Percentiles rank a stretch among this genome's conserved stretches.
Conservation (phyloP, 2,329 filamentous ascomycete species). For the Aspergillus sp. region DNA sequence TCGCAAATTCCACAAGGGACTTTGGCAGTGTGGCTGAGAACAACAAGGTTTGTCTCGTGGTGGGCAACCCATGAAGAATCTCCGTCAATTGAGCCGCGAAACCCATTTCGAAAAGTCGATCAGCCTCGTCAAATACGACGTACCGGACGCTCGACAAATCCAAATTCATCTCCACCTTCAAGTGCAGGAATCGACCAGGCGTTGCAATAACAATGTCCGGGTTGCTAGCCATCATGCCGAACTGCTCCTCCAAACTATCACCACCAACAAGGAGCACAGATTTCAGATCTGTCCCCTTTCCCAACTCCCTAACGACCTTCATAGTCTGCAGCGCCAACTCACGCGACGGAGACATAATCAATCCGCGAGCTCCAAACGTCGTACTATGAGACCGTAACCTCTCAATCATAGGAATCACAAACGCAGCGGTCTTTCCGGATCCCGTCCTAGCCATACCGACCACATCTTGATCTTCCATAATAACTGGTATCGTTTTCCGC, state of each 20-base stretch:
- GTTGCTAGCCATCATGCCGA: slow-evolving; percentile 86
- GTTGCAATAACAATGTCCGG: slow-evolving; percentile 98
- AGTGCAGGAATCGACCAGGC: slow-evolving; percentile 89
- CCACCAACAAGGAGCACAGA: slow-evolving; percentile 90
- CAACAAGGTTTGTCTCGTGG: slow-evolving; percentile 81
- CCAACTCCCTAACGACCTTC: slow-evolving; percentile 94
- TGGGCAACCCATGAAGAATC: slow-evolving; percentile 84
- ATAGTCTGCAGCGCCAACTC: slow-evolving; percentile 93
- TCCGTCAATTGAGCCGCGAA: slow-evolving; percentile 92
- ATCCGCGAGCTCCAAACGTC: slow-evolving; percentile 78
- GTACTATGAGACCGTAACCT: slow-evolving; percentile 84
- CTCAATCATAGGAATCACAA: slow-evolving; percentile 98
- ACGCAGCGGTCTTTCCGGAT: slow-evolving; percentile 96
- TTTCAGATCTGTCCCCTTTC: slow-evolving; percentile 85
- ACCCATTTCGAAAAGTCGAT: slow-evolving; percentile 97
- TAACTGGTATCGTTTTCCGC: slow-evolving; percentile 89
- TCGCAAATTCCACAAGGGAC: slow-evolving; percentile 91
- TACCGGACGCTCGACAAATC: slow-evolving; percentile 90
- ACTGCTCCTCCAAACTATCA: slow-evolving; percentile 94
- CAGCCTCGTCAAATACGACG: slow-evolving; percentile 96
- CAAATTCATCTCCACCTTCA: slow-evolving; percentile 94
- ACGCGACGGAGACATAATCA: slow-evolving; percentile 89
- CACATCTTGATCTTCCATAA: slow-evolving; percentile 89
- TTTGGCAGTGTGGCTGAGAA: slow-evolving; percentile 96
- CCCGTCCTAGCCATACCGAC: slow-evolving; percentile 99